These are phyloP conservation scores for Chrysopogon serrulatus DNA, from an alignment of 176 grass and related monocot genomes.

Conservation along the genomic window DNA sequence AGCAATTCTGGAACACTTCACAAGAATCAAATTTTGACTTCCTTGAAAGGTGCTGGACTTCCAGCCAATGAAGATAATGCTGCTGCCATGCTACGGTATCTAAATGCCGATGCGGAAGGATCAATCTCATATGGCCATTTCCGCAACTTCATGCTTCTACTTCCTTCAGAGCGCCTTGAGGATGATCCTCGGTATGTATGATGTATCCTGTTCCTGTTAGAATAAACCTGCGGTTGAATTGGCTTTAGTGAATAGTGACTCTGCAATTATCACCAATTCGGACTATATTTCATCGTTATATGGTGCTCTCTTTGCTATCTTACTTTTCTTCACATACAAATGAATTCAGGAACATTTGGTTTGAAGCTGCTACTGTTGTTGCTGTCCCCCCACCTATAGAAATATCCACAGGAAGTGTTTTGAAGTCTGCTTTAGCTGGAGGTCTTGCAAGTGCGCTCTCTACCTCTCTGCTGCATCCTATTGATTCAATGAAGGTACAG, in stretches of 20 bases:
- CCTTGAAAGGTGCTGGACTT: constrained; percentile 77
- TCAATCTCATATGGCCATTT: constrained; percentile 97
- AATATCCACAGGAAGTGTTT: constrained; percentile 75
- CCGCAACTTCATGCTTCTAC: constrained; percentile 96
- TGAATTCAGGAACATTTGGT: constrained; percentile 89
- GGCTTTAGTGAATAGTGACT: not conserved
- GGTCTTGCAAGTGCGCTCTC: constrained; percentile 94
- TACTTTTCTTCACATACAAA: constrained; percentile 21
- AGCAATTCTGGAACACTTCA: constrained; percentile 97
- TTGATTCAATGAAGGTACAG: constrained; percentile 94
- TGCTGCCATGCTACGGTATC: constrained; percentile 80
- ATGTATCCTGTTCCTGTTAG: not conserved
- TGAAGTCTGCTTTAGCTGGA: constrained; percentile 96
- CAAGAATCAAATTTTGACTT: constrained; percentile 89
- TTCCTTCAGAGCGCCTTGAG: constrained; percentile 93
- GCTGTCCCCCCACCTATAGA: constrained; percentile 88
- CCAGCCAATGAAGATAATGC: constrained; percentile 95
- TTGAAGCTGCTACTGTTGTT: constrained; percentile 95
- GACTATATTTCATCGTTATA: not conserved
- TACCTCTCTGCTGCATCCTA: constrained; percentile 86
- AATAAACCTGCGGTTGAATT: not conserved
- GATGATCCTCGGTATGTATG: constrained; percentile 88
- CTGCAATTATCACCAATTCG: not conserved
- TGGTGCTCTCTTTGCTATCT: constrained; percentile 13
- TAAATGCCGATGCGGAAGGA: constrained; percentile 71